Base-by-base conservation (phyloP, 192 early-diverging fungal species). In the Spinellus fusiger region DNA sequence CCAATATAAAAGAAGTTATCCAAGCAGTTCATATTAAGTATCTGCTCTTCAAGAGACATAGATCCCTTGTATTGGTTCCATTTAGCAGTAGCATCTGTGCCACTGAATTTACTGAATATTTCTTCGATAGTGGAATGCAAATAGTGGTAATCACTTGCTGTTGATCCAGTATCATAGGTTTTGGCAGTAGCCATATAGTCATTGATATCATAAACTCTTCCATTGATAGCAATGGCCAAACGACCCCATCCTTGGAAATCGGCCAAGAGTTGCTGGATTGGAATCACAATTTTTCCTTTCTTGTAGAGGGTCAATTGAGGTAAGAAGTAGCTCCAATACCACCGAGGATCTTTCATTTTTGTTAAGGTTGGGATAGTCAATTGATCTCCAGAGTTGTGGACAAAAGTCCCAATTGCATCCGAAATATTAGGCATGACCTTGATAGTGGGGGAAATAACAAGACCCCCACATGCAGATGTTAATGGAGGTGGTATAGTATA, bases 211-310 rank as follows among this genome's bases (percentile, higher is more conserved):
- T 80, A 91, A 16, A 91, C 79, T 49, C 81, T 73, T 52, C 77
- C 75, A 53, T 84, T 73, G 54, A 89, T 86, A 73, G 57, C 74
- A 23, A 70, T 75, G 76, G 69, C 79, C 65, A 64, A 69, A 69
- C 58, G 75, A 25, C 55, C 82, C 80, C 57, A 81, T 60, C 66
- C 82, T 54, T 65, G 40, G 50, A 65, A 65, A 53, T 74, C 66
- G 27, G 69, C 68, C 3, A 31, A 6, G 12, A 89, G 76, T 52
- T 78, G 70, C 26, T 81, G 82, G 10, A 90, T 52, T 53, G 87
- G 77, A 67, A 91, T 90, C 13, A 93, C 87, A 46, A 87, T 74
- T 38, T 83, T 83, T 48, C 92, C 79, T 28, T 78, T 81, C 49
- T 71, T 71, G 69, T 86, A 80, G 10, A 75, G 49, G 28, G 59